Conservation (phyloP, 2,329 filamentous ascomycete genomes). For the Epicoccum sorghinum region DNA sequence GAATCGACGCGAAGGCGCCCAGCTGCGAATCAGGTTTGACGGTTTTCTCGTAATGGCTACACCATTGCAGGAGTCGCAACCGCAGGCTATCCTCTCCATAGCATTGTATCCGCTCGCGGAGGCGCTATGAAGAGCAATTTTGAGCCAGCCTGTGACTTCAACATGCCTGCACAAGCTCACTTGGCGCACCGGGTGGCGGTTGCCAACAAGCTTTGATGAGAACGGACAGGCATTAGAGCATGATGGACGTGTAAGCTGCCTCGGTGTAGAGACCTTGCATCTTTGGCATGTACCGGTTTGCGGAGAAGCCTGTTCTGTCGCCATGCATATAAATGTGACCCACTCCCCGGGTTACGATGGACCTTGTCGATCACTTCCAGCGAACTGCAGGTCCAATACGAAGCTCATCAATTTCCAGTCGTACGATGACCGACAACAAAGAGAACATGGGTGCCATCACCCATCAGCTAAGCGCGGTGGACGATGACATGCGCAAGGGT, state of each 20-base stretch:
- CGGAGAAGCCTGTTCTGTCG: constrained; percentile 30
- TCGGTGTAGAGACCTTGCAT: constrained; percentile 23
- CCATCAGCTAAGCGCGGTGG: constrained; percentile 30
- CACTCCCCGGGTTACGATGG: constrained; percentile 20
- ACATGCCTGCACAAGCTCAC: constrained; percentile 23
- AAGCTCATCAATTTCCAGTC: neutral
- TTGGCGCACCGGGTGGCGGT: constrained; percentile 30
- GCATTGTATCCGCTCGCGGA: constrained; percentile 21
- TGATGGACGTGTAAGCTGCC: constrained; percentile 18
- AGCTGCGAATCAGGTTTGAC: constrained; percentile 17
- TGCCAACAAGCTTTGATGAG: constrained; percentile 13
- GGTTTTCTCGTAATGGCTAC: constrained; percentile 7
- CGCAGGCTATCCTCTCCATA: constrained; percentile 25
- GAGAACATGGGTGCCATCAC: constrained; percentile 29
- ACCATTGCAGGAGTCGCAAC: constrained; percentile 19
- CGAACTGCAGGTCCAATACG: neutral
- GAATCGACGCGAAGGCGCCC: constrained; percentile 1
- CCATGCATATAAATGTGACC: constrained; percentile 29
- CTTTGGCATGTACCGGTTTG: constrained; percentile 17
- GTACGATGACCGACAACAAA: constrained; percentile 28
- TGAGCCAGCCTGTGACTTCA: constrained; percentile 10
- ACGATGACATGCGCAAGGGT: constrained; percentile 31
- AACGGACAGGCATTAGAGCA: constrained; percentile 24
- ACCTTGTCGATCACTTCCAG: constrained; percentile 9
- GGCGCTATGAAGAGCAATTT: constrained; percentile 3